phyloP scores from a whole-genome alignment of 257 asterid species.

The Echites panduratus region DNA sequence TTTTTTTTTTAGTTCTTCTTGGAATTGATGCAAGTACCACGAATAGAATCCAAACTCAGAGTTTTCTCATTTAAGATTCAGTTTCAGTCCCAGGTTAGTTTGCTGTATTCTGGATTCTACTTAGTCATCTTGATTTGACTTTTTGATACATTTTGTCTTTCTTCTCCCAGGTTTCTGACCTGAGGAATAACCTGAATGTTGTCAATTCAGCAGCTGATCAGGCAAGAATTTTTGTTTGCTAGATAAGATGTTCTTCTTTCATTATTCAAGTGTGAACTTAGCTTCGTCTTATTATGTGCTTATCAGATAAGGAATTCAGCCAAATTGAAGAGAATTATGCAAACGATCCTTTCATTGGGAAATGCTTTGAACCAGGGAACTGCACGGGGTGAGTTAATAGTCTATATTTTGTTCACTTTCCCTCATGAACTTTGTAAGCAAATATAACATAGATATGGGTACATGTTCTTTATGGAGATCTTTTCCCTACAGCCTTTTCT shows the following conservation, averaged over 20 bases:
- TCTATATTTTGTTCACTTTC: background rate
- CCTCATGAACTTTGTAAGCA: background rate
- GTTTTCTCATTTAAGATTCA: slow-evolving; percentile 88
- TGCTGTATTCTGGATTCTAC: slow-evolving; percentile 12
- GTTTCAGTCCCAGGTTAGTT: slow-evolving; percentile 65
- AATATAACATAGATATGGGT: background rate
- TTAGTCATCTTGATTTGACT: slow-evolving; percentile 1
- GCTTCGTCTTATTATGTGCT: slow-evolving; percentile 21
- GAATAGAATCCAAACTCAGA: slow-evolving; percentile 74
- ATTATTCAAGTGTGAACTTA: slow-evolving; percentile 7
- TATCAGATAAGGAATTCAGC: slow-evolving; percentile 83
- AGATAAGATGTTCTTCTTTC: slow-evolving; percentile 18
- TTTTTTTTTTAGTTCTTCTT: slow-evolving; percentile 59
- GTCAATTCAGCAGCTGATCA: slow-evolving; percentile 85
- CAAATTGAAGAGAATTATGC: slow-evolving; percentile 87
- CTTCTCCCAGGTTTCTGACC: slow-evolving; percentile 65
- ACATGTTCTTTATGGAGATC: background rate
- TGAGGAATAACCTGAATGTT: slow-evolving; percentile 59
- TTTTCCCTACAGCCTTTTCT: background rate
- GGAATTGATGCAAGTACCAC: slow-evolving; percentile 97
- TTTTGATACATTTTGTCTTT: slow-evolving; percentile 5
- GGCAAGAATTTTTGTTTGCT: slow-evolving; percentile 43
- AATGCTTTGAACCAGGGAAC: slow-evolving; percentile 98
- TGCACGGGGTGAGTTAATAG: slow-evolving; percentile 64
- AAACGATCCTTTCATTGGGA: slow-evolving; percentile 89